A percentile compares a stretch with the other conserved stretches of the same genome.
phyloP scores from a whole-genome alignment of 768 basidiomycete species.

The Pisolithus tinctorius region DNA sequence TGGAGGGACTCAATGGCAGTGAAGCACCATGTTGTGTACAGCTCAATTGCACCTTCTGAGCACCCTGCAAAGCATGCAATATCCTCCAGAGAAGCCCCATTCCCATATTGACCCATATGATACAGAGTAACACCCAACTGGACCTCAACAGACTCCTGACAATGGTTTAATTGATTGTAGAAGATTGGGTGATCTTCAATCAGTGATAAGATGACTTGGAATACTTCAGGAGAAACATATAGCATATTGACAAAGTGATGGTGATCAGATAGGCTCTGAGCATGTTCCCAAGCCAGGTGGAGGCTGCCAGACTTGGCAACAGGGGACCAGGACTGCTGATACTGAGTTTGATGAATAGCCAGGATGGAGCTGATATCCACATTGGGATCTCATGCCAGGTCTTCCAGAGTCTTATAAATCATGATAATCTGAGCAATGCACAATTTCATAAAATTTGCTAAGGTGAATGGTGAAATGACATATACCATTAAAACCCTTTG shows the following conservation, averaged over 20 bases:
- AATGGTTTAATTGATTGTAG: too few species aligned
- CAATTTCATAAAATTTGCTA: too few species aligned
- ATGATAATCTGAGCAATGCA: too few species aligned
- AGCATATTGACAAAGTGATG: neutral
- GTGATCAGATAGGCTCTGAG: slow-evolving; percentile 8
- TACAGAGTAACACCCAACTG: too few species aligned
- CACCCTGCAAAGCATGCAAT: slow-evolving; percentile 22
- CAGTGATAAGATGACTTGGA: too few species aligned
- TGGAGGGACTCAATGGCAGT: slow-evolving; percentile 22
- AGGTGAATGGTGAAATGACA: too few species aligned
- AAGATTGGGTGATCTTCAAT: too few species aligned
- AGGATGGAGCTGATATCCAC: slow-evolving; percentile 2
- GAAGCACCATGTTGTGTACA: slow-evolving; percentile 3
- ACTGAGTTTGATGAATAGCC: neutral
- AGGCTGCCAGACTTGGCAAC: slow-evolving; percentile 1
- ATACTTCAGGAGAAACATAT: neutral
- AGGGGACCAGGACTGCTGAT: neutral
- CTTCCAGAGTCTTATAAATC: slow-evolving; percentile 3
- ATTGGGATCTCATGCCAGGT: neutral
- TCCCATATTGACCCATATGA: slow-evolving; percentile 22
- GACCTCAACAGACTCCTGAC: too few species aligned
- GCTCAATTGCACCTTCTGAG: slow-evolving; percentile 10
- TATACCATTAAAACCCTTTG: too few species aligned
- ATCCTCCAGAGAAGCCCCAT: slow-evolving; percentile 25
- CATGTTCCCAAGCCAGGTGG: slow-evolving; percentile 9